These are phyloP conservation scores for Mortierella sp. DNA, from an alignment of 371 early-diverging fungal genomes.

Conservation along the genomic window DNA sequence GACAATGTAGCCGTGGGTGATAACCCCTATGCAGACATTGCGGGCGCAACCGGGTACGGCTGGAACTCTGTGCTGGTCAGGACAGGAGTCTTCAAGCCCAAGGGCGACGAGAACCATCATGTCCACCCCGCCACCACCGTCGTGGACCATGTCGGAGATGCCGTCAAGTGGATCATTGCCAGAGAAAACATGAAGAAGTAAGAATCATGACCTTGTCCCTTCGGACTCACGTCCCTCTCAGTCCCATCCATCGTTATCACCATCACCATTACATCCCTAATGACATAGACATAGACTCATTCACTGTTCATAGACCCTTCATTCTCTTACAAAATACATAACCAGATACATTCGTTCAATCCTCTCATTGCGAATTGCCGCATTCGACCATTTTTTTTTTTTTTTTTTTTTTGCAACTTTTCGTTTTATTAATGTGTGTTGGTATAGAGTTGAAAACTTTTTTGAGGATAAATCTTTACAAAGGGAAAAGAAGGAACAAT, in stretches of 20 bases:
- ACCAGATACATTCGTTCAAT: not conserved
- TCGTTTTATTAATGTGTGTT: not conserved
- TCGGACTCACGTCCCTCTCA: not conserved
- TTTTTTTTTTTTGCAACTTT: not conserved
- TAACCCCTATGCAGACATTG: slow-evolving; percentile 82
- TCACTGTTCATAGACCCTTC: not conserved
- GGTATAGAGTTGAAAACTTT: slow-evolving; percentile 6
- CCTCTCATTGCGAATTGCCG: too few relatives aligned
- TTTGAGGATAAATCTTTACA: slow-evolving; percentile 3
- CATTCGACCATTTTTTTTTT: not conserved
- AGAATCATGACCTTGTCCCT: not conserved
- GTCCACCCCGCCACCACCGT: slow-evolving; percentile 44
- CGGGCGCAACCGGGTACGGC: slow-evolving; percentile 86
- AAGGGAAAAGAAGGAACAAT: not conserved
- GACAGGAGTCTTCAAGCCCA: slow-evolving; percentile 80
- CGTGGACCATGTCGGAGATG: slow-evolving; percentile 46
- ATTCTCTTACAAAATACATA: not conserved
- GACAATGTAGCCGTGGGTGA: slow-evolving; percentile 75
- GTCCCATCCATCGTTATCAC: not conserved
- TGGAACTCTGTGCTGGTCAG: slow-evolving; percentile 89
- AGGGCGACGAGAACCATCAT: slow-evolving; percentile 62
- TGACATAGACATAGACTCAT: not conserved
- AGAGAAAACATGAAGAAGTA: slow-evolving; percentile 32
- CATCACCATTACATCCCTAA: not conserved
- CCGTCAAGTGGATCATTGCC: slow-evolving; percentile 48